These are phyloP conservation scores for Macrolepiota dolichaula DNA, from an alignment of 768 basidiomycete genomes.

Conservation along the genomic window DNA sequence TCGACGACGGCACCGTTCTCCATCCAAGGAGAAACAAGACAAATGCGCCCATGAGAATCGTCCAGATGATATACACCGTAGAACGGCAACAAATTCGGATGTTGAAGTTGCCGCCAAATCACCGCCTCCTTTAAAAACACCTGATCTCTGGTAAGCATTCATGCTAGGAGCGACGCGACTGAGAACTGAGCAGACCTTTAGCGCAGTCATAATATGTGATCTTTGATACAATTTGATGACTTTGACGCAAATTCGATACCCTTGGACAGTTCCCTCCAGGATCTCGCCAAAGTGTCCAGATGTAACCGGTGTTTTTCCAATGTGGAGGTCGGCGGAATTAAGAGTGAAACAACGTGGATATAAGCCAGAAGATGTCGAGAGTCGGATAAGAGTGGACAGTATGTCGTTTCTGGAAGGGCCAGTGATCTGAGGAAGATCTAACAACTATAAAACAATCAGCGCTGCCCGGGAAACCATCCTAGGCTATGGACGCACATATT, in stretches of 20 bases:
- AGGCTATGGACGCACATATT: background rate
- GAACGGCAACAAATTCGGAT: constrained; percentile 12
- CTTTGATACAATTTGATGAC: constrained; percentile 21
- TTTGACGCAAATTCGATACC: constrained; percentile 22
- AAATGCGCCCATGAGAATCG: constrained; percentile 2
- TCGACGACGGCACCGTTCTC: constrained; percentile 10
- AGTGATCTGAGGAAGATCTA: background rate
- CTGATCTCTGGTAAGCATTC: background rate
- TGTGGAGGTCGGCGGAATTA: constrained; percentile 7
- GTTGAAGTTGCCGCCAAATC: constrained; percentile 11
- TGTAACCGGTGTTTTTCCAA: constrained; percentile 14
- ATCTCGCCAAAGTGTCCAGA: constrained; percentile 26
- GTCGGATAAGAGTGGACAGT: constrained; percentile 8
- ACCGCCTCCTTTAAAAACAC: constrained; percentile 1
- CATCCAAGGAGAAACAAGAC: constrained; percentile 15
- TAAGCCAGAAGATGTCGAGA: constrained; percentile 22
- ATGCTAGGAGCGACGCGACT: background rate
- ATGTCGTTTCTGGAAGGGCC: background rate
- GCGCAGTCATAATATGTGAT: constrained; percentile 12
- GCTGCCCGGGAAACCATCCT: too few species aligned
- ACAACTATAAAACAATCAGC: background rate
- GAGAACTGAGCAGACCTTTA: background rate
- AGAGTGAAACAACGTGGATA: constrained; percentile 25
- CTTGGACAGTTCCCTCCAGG: constrained; percentile 20
- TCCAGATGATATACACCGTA: constrained; percentile 13